Evolutionary conservation across 225 moss, liverwort and hornwort species (phyloP), one percentile per base, ranked within the genome.

Genomic region (Marchantia polymorpha): DNA sequence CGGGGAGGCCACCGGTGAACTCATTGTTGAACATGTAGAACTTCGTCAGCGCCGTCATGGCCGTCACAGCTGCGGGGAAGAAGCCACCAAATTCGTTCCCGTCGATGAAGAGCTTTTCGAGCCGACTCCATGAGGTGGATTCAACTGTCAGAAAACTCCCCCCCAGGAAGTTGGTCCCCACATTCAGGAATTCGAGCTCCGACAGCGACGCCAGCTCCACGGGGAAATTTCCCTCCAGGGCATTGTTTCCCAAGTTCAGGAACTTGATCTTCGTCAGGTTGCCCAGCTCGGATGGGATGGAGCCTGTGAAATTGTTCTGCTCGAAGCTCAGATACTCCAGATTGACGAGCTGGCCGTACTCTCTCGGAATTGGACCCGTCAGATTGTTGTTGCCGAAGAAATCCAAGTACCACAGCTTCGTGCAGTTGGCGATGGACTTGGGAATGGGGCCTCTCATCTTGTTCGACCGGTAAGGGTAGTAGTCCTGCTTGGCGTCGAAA

Each of bases 11-110:
- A 13, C 82, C 82, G 7, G 23, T 71, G 11, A 85, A 73, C 1
- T 14, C 39, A 53, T 82, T 80, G 12, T 0, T 6, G 27, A 47
- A 64, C 64, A 85, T 29, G n/a, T 54, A 46, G 48, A 85, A 1
- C 9, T 4, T 0, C 53, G 2, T 3, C 70, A 85, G n/a, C 17
- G 52, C 26, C 7, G 5, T 39, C 16, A 82, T 52, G 22, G 61
- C 46, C n/a, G 73, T 77, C 1, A 85, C 12, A 27, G n/a, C 64
- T 15, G 70, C 31, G 20, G 83, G 78, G 31, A 86, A 56, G 55
- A 81, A 79, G 27, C 90, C 88, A 0, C 75, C 89, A 29, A 92
- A 51, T 22, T 58, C 56, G 82, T 92, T 92, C 48, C 39, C 52
- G 30, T 15, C 75, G 9, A 92, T 48, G 52, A 79, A 74, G 25